Conservation (phyloP, 2,329 filamentous ascomycete species). For the Colletotrichum higginsianum region DNA sequence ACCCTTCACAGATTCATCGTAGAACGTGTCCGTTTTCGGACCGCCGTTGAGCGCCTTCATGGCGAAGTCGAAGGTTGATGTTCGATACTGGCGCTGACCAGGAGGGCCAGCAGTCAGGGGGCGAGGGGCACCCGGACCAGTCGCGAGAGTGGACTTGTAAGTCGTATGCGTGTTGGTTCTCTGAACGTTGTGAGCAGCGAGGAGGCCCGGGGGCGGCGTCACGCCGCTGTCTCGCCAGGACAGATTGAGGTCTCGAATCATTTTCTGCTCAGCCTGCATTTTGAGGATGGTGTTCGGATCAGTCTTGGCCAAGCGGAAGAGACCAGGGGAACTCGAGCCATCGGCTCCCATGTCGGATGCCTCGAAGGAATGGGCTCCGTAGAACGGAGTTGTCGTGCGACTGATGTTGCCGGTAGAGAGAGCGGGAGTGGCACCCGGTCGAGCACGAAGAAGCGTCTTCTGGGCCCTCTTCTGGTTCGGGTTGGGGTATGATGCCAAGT, state of each 20-base stretch:
- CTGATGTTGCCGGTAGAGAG: conserved; percentile 42
- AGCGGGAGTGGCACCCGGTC: conserved; percentile 38
- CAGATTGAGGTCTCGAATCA: conserved; percentile 21
- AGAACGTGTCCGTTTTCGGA: conserved; percentile 44
- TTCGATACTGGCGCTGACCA: conserved; percentile 65
- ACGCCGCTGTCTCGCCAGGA: conserved; percentile 29
- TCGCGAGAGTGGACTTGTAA: conserved; percentile 47
- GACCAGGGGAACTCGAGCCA: conserved; percentile 26
- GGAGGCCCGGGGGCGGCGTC: conserved; percentile 20
- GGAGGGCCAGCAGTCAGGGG: conserved; percentile 70
- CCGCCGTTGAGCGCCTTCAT: conserved; percentile 53
- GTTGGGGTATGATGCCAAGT: conserved; percentile 70
- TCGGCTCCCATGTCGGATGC: conserved; percentile 8
- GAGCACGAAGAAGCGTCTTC: conserved; percentile 57
- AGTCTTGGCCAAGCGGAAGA: conserved; percentile 19
- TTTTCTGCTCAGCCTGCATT: conserved; percentile 6
- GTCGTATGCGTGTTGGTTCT: conserved; percentile 38
- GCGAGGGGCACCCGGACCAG: conserved; percentile 60
- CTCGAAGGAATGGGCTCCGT: conserved; percentile 9
- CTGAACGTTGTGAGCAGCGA: conserved; percentile 1
- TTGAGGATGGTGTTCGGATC: conserved; percentile 14
- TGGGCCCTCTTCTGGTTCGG: conserved; percentile 68
- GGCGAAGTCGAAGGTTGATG: conserved; percentile 59
- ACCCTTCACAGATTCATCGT: conserved; percentile 45
- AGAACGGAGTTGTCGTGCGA: conserved; percentile 36